These are phyloP conservation scores for Beta vulgaris DNA, from an alignment of 148 eudicot species.

Conservation along the genomic window DNA sequence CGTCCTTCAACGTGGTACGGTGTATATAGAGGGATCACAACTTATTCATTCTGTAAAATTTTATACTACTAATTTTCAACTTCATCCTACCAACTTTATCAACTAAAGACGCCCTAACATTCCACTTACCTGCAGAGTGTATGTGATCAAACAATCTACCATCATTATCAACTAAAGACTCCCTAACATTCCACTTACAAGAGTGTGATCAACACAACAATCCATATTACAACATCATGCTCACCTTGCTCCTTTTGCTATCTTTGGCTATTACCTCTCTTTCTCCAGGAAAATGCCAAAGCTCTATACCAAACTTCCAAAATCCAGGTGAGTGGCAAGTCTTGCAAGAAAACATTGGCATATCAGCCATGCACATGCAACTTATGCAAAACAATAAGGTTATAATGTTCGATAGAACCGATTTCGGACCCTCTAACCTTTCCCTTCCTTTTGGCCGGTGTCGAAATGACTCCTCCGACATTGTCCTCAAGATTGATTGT, in stretches of 20 bases:
- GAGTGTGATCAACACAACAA: background rate
- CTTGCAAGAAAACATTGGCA: constrained; percentile 56
- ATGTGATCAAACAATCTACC: too few species aligned
- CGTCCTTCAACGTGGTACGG: background rate
- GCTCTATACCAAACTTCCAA: constrained; percentile 11
- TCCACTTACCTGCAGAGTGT: too few species aligned
- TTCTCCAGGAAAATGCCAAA: constrained; percentile 23
- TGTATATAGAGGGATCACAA: constrained; percentile 24
- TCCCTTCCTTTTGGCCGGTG: constrained; percentile 56
- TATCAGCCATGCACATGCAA: constrained; percentile 93
- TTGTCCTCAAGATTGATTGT: constrained; percentile 47
- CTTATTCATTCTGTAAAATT: constrained; percentile 28
- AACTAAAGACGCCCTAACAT: constrained; percentile 27
- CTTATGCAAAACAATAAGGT: constrained; percentile 62
- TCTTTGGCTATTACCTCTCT: constrained; percentile 13
- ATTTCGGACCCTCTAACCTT: constrained; percentile 68
- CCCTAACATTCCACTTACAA: constrained; percentile 22
- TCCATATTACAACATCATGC: constrained; percentile 29
- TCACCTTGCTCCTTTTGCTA: constrained; percentile 22
- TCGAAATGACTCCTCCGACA: constrained; percentile 51
- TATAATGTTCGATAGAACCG: constrained; percentile 72
- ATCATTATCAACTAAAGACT: constrained; percentile 19
- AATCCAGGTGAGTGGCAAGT: constrained; percentile 58
- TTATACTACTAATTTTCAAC: constrained; percentile 16
- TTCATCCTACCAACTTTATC: constrained; percentile 21